Base-by-base conservation (phyloP, 208 protist genomes). In the Wallacemonas sp. region DNA sequence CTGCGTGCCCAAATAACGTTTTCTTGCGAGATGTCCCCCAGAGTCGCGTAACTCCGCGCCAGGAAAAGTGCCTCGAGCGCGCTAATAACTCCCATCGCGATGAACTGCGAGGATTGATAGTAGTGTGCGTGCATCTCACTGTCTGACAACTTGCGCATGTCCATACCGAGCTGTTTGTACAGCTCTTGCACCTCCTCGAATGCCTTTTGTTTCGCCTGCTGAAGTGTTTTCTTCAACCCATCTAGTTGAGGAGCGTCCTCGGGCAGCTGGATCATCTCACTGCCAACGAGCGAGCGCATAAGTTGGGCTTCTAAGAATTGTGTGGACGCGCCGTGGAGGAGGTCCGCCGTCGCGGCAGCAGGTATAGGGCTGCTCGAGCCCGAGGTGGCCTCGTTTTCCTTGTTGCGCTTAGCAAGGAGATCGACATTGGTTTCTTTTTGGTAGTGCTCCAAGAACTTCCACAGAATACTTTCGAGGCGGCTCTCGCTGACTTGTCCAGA, bases 371-470 rank as follows among this genome's bases (percentile, higher is more conserved):
- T 79, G 26, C 47, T 49, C 17, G 21, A 17, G 15, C 63, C 65
- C 19, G 44, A 30, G 24, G 27, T n/a, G 6, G 19, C 27, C 19
- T 42, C 56, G 51, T 55, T 47, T 14, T 56, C 55, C 22, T 64
- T 71, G 34, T 81, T 49, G 0, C 71, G 58, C 28, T 69, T 66
- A 19, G 79, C 62, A 24, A 95, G 76, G 14, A 95, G 63, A 49
- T 96, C 84, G 0, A 96, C 83, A 66, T 93, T 90, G 72, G 91
- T 68, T 68, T 95, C 78, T 59, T 89, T 79, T 51, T 95, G 82
- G 66, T 91, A 93, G 72, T 96, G 85, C 62, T 93, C 86, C 2
- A 92, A 68, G 53, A 96, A 96, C 47, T 89, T 90, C 21, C 75
- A 60, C 33, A 96, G 65, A 41, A 96, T 96, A 36, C 70, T 63